Evolutionary conservation across 495 filamentous ascomycete genomes (phyloP).

Genomic region (Neurospora tetraspora): DNA sequence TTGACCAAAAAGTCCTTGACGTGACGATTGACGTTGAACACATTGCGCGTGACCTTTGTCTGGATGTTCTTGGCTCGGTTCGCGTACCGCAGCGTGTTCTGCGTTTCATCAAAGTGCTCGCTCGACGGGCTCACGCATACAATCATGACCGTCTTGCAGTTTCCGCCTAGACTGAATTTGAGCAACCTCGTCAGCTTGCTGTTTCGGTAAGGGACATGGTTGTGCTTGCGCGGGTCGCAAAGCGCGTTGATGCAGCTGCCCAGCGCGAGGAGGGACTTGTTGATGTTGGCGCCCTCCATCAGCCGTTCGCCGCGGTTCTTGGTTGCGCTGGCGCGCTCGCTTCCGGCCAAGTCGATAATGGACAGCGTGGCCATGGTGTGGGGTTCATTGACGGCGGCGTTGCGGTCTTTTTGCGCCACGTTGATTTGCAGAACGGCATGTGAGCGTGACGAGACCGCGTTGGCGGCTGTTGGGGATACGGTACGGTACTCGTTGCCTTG

Average conservation of each 20-base stretch:
- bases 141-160: constrained; percentile 99
- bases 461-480: constrained; percentile 94
- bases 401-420: constrained; percentile 84
- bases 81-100: constrained; percentile 95
- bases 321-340: constrained; percentile 91
- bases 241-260: constrained; percentile 99
- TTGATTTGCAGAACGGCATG: constrained; percentile 99
- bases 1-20: constrained; percentile 98
- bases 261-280: constrained; percentile 90
- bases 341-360: constrained; percentile 95
- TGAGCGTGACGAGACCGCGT: constrained; percentile 94
- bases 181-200: constrained; percentile 93
- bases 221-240: constrained; percentile 84
- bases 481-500: constrained; percentile 89
- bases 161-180: constrained; percentile 94
- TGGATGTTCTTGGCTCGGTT: constrained; percentile 99
- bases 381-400: constrained; percentile 86
- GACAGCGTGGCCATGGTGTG: constrained; percentile 96
- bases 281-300: constrained; percentile 96
- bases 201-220: constrained; percentile 95
- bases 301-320: constrained; percentile 92
- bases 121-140: constrained; percentile 97
- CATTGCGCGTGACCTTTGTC: constrained; percentile 96
- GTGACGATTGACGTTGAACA: constrained; percentile 98
- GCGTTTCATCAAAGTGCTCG: constrained; percentile 95